Base-by-base conservation (phyloP, 257 asterid genomes). In the Penstemon davidsonii region DNA sequence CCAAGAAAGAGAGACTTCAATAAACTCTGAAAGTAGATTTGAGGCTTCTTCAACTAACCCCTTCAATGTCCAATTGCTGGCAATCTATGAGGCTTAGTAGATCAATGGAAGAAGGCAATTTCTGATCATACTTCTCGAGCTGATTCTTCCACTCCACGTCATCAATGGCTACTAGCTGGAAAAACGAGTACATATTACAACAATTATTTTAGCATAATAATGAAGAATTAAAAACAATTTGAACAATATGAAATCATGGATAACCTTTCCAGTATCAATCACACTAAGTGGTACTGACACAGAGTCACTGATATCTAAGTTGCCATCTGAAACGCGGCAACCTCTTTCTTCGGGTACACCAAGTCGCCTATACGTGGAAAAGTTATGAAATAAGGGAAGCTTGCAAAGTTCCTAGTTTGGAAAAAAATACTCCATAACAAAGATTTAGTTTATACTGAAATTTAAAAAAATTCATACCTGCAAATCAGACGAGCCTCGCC, bases 401-500 rank as follows among this genome's bases (percentile, higher is more conserved):
- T 4, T 39, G 51, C 42, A 19, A 57, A 55, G 15, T 44, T 46
- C 43, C 45, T 12, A 67, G 7, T 60, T 53, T 46, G 38, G n/a
- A 41, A 37, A 7, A 68, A 43, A 36, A 6, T 19, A 39, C 42
- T 55, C 43, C 18, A 36, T 10, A 51, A 4, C 19, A 12, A 62
- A 8, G 18, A 25, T 25, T 25, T 25, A 25, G 33, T 25, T 25
- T 7, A 46, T 4, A 46, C 52, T 46, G 8, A 46, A 46, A 46
- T 43, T 40, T 33, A 45, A 33, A n/a, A 37, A 45, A 49, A 44
- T 46, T 62, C 77, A 61, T 74, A 90, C 97, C 97, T 87, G 86
- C 93, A 87, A 70, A 87, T 78, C 51, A 90, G 71, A 18, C 85
- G 78, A 47, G 86, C 88, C 70, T 90, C 95, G 3, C 94, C 97